Evolutionary conservation across 257 asterid species (phyloP), one percentile per base, ranked within the genome.

Genomic region (Catharanthus roseus): DNA sequence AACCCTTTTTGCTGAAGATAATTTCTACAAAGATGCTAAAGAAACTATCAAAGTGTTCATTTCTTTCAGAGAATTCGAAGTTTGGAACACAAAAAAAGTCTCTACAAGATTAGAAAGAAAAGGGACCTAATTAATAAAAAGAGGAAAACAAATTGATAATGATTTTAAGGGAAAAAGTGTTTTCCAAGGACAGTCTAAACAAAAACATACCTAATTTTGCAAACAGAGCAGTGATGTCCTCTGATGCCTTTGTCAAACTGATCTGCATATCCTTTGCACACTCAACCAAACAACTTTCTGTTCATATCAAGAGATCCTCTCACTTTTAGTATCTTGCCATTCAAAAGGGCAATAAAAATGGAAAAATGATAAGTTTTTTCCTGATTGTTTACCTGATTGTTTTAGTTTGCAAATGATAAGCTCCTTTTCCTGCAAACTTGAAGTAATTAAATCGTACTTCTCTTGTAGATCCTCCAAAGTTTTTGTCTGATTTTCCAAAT

Each of bases 381-480:
- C 54, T 60, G n/a, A n/a, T n/a, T n/a, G n/a, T 29, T 57, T 78
- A 90, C 95, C 95, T 69, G 96, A 87, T 81, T 79, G 79, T 76
- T 85, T 88, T 34, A 87, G 83, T 73, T 82, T 87, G 73, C 85
- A 80, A 75, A 89, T 89, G 78, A 74, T 63, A 8, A 76, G 63
- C 74, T 91, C 95, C 84, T 83, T 91, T 58, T 86, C 89, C 82
- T 79, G 82, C 75, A 91, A 79, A 24, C 55, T 69, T 42, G 83
- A 77, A 71, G 85, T 86, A 56, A 87, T 89, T 65, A 28, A 64
- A 56, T 76, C 78, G 31, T 89, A 73, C 67, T 80, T 85, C 77
- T 79, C 95, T 80, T 89, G 83, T 33, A 91, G 85, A 76, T 87
- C 88, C 61, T 89, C 87, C 82, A 89, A 86, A 58, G 76, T 72